phyloP scores from a whole-genome alignment of 345 rosid species.

The Pistacia vera region DNA sequence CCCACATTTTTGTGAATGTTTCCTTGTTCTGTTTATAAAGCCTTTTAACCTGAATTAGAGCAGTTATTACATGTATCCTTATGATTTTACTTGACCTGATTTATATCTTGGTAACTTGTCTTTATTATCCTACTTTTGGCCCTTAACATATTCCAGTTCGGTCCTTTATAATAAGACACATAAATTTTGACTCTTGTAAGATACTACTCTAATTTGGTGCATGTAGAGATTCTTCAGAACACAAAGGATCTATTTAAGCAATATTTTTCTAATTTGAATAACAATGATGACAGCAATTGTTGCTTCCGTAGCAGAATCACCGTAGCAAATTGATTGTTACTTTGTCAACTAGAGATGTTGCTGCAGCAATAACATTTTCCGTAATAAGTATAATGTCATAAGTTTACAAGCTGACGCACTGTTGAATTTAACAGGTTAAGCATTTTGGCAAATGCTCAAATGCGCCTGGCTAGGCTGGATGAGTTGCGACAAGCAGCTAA shows the following conservation, averaged over 20 bases:
- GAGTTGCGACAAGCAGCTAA: conserved; percentile 94
- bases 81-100: neutral
- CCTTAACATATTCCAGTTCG: neutral
- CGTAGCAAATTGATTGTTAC: neutral
- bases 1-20: neutral
- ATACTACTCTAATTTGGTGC: neutral
- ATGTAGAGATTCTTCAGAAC: too few species aligned
- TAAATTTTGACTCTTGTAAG: too few species aligned
- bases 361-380: neutral
- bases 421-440: conserved; percentile 50
- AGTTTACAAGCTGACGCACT: conserved; percentile 7
- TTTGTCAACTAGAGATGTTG: neutral
- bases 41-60: neutral
- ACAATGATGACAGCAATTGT: neutral
- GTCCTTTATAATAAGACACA: neutral
- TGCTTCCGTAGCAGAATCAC: neutral
- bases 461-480: conserved; percentile 83
- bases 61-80: neutral
- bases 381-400: neutral
- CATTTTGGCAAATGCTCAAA: conserved; percentile 79
- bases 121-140: neutral
- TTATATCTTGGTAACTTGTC: neutral
- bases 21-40: neutral
- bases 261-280: neutral
- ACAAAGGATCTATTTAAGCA: neutral